A percentile compares a stretch with the other conserved stretches of the same genome.
Conservation (phyloP, 306 rosid genomes). For the Prunus mongolica region DNA sequence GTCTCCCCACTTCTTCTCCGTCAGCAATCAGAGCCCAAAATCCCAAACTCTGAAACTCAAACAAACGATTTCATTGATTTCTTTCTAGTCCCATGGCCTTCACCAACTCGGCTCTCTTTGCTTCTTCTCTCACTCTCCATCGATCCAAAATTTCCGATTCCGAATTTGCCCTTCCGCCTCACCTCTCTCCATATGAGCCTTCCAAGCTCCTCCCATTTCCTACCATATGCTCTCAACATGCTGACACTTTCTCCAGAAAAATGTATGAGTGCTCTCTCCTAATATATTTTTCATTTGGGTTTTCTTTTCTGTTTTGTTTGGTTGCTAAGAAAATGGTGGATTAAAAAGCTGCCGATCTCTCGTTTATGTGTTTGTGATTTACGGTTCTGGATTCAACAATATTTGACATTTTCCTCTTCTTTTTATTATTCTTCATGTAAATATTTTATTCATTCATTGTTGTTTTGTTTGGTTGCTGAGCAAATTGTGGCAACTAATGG, state of each 20-base stretch:
- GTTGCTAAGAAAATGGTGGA: constrained; percentile 6
- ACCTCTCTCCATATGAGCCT: constrained; percentile 14
- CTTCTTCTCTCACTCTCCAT: constrained; percentile 37
- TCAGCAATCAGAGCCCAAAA: neutral
- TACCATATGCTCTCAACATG: constrained; percentile 5
- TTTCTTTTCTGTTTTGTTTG: neutral
- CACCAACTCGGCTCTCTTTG: constrained; percentile 40
- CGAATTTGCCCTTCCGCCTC: constrained; percentile 26
- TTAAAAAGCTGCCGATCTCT: neutral
- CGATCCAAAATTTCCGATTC: constrained; percentile 32
- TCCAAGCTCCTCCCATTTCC: constrained; percentile 13
- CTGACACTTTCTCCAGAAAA: constrained; percentile 8
- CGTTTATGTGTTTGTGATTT: neutral
- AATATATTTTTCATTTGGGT: neutral
- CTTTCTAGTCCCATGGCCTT: constrained; percentile 43
- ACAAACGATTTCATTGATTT: neutral
- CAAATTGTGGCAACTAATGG: neutral
- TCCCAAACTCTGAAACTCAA: neutral
- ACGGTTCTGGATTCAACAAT: neutral
- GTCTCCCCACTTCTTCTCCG: neutral
- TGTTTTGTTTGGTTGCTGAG: neutral
- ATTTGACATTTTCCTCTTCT: neutral
- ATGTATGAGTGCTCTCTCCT: constrained; percentile 29
- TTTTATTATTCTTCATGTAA: no score
- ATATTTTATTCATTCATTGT: neutral